Conservation (phyloP, 164 flowering plant genomes). For the Aristolochia contorta region DNA sequence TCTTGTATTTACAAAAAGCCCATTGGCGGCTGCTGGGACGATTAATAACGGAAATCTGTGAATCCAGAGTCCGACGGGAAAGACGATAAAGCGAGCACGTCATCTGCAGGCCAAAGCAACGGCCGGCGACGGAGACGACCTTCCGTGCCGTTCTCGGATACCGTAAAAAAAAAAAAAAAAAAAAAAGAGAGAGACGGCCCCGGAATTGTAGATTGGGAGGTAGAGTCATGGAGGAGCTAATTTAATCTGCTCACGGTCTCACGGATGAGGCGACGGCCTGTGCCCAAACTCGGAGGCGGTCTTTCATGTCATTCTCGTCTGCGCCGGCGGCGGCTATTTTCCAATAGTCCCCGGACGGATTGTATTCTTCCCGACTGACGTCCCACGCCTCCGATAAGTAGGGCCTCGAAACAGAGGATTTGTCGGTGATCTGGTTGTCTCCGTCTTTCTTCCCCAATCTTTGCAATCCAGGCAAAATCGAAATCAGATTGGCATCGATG, state of each 20-base stretch:
- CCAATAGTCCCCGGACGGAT: slow-evolving; percentile 39
- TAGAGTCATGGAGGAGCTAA: too few relatives aligned
- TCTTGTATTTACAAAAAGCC: too few relatives aligned
- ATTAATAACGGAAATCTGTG: too few relatives aligned
- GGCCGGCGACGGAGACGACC: too few relatives aligned
- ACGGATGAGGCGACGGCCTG: slow-evolving; percentile 51
- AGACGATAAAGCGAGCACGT: too few relatives aligned
- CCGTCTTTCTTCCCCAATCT: slow-evolving; percentile 28
- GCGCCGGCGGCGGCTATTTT: slow-evolving; percentile 20
- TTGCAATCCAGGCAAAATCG: slow-evolving; percentile 66
- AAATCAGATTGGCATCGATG: slow-evolving; percentile 39
- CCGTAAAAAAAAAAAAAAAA: too few relatives aligned
- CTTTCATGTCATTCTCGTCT: slow-evolving; percentile 47
- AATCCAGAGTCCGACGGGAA: too few relatives aligned
- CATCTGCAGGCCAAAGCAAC: too few relatives aligned
- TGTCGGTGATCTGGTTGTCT: not conserved
- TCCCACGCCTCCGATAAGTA: slow-evolving; percentile 82
- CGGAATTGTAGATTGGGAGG: too few relatives aligned
- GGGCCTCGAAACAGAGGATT: slow-evolving; percentile 37
- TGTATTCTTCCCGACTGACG: slow-evolving; percentile 10
- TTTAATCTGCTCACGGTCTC: slow-evolving; percentile 15
- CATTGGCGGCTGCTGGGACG: too few relatives aligned
- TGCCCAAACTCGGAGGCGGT: slow-evolving; percentile 54
- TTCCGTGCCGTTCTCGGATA: too few relatives aligned
- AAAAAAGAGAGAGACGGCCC: too few relatives aligned